Evolutionary conservation across 2,329 filamentous ascomycete genomes (phyloP).

Genomic region (Fonsecaea monophora): DNA sequence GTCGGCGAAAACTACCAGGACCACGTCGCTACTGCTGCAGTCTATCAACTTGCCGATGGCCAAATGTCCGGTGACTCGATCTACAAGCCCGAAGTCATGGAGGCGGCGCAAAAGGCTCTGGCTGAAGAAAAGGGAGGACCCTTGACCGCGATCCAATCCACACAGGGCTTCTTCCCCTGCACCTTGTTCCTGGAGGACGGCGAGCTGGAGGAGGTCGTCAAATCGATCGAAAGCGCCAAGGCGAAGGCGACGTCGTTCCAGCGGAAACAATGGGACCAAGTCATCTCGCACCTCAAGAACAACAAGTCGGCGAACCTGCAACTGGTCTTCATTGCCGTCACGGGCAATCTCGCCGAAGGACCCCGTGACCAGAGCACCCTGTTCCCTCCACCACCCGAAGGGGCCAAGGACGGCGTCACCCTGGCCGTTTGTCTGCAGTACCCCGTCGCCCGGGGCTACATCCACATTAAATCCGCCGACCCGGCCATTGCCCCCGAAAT

Average conservation of each 20-base stretch:
- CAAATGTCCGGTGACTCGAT: conserved; percentile 42
- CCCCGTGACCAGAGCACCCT: conserved; percentile 54
- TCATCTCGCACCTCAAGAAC: conserved; percentile 45
- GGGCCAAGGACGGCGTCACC: conserved; percentile 58
- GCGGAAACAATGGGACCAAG: conserved; percentile 45
- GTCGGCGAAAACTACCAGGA: conserved; percentile 62
- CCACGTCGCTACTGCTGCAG: conserved; percentile 44
- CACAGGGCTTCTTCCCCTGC: conserved; percentile 49
- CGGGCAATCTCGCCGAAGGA: conserved; percentile 43
- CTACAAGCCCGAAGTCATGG: conserved; percentile 44
- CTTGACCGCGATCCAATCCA: conserved; percentile 43
- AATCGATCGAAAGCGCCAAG: conserved; percentile 42
- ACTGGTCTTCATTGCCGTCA: conserved; percentile 44
- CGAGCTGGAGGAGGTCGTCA: conserved; percentile 44
- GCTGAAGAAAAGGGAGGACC: conserved; percentile 44
- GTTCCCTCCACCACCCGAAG: conserved; percentile 44
- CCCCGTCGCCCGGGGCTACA: conserved; percentile 57
- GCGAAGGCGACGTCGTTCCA: conserved; percentile 44
- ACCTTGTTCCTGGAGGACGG: conserved; percentile 44
- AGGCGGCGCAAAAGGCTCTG: conserved; percentile 44
- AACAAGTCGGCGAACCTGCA: conserved; percentile 49
- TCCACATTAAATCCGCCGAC: conserved; percentile 52
- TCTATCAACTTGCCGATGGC: conserved; percentile 31
- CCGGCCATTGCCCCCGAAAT: conserved; percentile 49
- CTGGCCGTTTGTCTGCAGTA: conserved; percentile 59